Percentiles rank a stretch among this genome's conserved stretches.
phyloP scores from a whole-genome alignment of 2,329 filamentous ascomycete species.

The Macrophomina pseudophaseolina region DNA sequence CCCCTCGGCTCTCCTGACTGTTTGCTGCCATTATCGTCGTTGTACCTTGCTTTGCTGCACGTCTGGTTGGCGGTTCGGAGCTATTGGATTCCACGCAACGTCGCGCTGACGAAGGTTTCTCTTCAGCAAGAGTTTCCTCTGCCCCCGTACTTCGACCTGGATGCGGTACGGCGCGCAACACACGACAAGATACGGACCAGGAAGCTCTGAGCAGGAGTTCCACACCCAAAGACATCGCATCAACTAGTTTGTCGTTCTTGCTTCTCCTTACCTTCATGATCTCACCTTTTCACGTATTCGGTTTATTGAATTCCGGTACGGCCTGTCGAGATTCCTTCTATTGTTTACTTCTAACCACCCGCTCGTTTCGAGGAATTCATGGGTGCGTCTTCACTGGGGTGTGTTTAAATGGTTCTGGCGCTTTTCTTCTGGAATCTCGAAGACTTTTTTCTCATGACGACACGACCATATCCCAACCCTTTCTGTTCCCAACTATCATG shows the following conservation, averaged over 20 bases:
- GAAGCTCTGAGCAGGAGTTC: no score
- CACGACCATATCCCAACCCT: background rate
- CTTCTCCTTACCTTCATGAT: background rate
- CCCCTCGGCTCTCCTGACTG: background rate
- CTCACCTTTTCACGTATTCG: background rate
- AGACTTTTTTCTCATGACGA: background rate
- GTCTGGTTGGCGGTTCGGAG: background rate
- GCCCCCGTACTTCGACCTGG: no score
- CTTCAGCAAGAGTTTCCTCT: background rate
- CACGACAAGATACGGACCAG: no score
- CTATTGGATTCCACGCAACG: background rate
- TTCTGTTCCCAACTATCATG: background rate
- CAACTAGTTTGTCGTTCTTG: no score
- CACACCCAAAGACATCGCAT: no score
- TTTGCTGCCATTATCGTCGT: background rate
- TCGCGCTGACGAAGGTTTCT: no score
- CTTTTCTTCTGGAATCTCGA: background rate
- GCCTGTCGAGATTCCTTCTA: background rate
- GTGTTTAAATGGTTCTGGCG: background rate
- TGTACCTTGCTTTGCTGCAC: background rate
- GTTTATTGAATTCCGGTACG: background rate
- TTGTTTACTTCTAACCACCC: background rate
- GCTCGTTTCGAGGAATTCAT: background rate
- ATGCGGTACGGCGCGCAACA: no score
- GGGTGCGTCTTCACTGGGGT: background rate